These are phyloP conservation scores for Penicillium italicum DNA, from an alignment of 2,329 filamentous ascomycete species.

Conservation along the genomic window DNA sequence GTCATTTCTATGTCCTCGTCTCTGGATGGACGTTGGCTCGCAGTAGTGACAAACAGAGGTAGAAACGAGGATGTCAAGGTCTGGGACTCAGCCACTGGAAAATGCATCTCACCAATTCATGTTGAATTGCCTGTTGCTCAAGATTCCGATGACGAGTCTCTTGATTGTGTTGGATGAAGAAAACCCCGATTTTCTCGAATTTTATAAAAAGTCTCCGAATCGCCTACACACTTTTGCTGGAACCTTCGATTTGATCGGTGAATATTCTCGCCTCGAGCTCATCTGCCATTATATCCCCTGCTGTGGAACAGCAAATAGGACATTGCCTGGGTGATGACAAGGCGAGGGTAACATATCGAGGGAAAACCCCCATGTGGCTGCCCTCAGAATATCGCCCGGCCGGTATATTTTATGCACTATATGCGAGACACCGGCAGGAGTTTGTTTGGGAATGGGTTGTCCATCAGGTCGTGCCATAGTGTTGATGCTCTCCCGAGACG, in stretches of 20 bases:
- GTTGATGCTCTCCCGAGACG: neutral
- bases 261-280: neutral
- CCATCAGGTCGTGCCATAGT: neutral
- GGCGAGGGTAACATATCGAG: neutral
- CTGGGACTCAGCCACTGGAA: neutral
- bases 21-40: neutral
- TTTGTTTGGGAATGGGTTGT: neutral
- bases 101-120: neutral
- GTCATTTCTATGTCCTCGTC: neutral
- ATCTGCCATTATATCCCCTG: neutral
- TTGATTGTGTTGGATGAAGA: too few species aligned
- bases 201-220: neutral
- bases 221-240: neutral
- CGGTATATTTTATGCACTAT: neutral
- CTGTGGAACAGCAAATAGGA: neutral
- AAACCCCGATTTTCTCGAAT: neutral
- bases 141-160: too few species aligned
- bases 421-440: neutral
- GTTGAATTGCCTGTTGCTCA: neutral
- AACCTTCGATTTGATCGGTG: neutral
- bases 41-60: neutral
- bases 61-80: neutral
- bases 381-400: neutral
- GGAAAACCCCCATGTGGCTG: neutral
- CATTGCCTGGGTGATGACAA: neutral